Evolutionary conservation across 2,329 filamentous ascomycete species (phyloP), one percentile per base, ranked within the genome.

Genomic region (Fusarium nanum): DNA sequence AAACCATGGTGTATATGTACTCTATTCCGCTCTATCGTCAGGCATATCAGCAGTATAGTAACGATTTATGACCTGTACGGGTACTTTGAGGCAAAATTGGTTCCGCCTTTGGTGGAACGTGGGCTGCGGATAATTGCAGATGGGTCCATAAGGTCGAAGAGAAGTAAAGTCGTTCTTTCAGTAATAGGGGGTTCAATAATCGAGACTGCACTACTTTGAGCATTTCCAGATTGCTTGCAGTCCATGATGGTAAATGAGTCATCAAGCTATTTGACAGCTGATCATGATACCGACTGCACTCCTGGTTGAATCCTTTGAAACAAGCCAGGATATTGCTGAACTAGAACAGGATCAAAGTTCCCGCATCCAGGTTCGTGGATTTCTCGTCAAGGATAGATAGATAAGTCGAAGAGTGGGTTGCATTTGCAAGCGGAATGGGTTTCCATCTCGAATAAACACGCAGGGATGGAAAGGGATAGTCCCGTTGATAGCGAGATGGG

Each of bases 341-440:
- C 50, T 57, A 48, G 41, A 55, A 22, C 47, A 37, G 60, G 27
- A 60, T 45, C 53, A 53, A 60, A 40, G 48, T 69, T 75, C 68
- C 67, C 62, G 53, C 46, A 73, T 67, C 71, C 68, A 75, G 72
- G 72, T 71, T 65, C 68, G 56, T 63, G 73, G 71, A 67, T 72
- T 73, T 56, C 45, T 57, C 45, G 53, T 56, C 64, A 40, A 67
- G 56, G 48, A 56, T 64, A 53, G 16, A 28, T 37, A n/a, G 34
- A 37, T 10, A 37, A 37, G 18, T 37, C 10, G 60, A 58, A 32
- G 60, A 59, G 52, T 23, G 30, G 23, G 49, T 53, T 53, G 49
- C 49, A 42, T 53, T 67, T 44, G 30, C 45, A 67, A 72, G 57
- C 58, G 61, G 59, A 60, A 66, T 50, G 47, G 71, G 63, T 69